A percentile compares a stretch with the other conserved stretches of the same genome.
Evolutionary conservation across 768 basidiomycete species (phyloP).

Genomic region (Boletus speciosus): DNA sequence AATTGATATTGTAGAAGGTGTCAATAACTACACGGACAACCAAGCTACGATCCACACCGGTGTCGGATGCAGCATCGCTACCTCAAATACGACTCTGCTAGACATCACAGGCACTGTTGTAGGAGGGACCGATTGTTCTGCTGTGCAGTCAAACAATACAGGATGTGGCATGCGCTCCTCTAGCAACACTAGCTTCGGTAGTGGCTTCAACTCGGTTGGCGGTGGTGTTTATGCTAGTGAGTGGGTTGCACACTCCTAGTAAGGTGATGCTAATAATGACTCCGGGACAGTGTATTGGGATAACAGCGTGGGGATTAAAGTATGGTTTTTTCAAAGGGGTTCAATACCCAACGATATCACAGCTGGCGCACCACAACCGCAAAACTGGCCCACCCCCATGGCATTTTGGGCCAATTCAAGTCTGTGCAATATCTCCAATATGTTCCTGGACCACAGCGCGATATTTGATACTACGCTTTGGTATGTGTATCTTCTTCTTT

Average conservation of each 20-base stretch:
- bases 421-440: conserved; percentile 71
- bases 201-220: conserved; percentile 76
- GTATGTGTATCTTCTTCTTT: conserved; percentile 33
- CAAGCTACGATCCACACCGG: conserved; percentile 82
- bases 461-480: conserved; percentile 89
- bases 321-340: conserved; percentile 79
- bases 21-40: conserved; percentile 75
- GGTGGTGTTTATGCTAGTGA: conserved; percentile 90
- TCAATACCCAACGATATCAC: conserved; percentile 76
- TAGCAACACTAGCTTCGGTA: conserved; percentile 67
- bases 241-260: conserved; percentile 28
- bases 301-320: conserved; percentile 70
- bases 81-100: conserved; percentile 43
- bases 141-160: conserved; percentile 62
- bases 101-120: conserved; percentile 63
- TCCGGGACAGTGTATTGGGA: conserved; percentile 16
- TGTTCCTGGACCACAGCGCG: conserved; percentile 70
- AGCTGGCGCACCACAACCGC: conserved; percentile 69
- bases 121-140: conserved; percentile 69
- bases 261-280: neutral
- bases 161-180: conserved; percentile 78
- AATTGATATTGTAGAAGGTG: conserved; percentile 84
- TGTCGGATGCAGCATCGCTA: conserved; percentile 62
- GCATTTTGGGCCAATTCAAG: conserved; percentile 73
- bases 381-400: conserved; percentile 70